A percentile compares a stretch with the other conserved stretches of the same genome.
Evolutionary conservation across 2,329 filamentous ascomycete species (phyloP).

Genomic region (Talaromyces sp.): DNA sequence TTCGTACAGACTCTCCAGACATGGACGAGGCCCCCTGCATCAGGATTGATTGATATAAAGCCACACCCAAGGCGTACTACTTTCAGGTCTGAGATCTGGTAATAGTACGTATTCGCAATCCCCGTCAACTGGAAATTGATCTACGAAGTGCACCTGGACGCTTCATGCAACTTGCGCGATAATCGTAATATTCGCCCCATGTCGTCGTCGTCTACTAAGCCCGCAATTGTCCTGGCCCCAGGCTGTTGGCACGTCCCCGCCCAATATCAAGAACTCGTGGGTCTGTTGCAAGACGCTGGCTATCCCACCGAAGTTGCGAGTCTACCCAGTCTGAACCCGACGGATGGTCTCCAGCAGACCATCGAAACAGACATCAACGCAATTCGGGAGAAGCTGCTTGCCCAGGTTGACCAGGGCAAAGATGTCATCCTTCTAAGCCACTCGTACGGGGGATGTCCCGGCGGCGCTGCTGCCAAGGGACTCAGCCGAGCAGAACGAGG

Average conservation of each 20-base stretch:
- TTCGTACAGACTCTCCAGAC: too few species aligned
- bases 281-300: conserved; percentile 23
- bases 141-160: neutral
- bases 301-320: conserved; percentile 17
- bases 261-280: conserved; percentile 19
- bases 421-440: conserved; percentile 32
- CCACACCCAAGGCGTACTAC: too few species aligned
- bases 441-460: conserved; percentile 30
- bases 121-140: neutral
- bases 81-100: neutral
- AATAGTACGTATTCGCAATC: too few species aligned
- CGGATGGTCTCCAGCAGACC: conserved; percentile 9
- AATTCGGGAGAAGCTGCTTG: conserved; percentile 18
- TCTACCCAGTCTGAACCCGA: conserved; percentile 12
- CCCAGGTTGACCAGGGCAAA: conserved; percentile 24
- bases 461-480: conserved; percentile 22
- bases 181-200: neutral
- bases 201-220: conserved; percentile 16
- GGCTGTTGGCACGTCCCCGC: conserved; percentile 32
- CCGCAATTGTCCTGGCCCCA: conserved; percentile 30
- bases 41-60: too few species aligned
- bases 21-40: too few species aligned
- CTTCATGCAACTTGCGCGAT: conserved; percentile 12
- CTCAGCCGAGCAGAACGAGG: conserved; percentile 6
- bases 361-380: conserved; percentile 21